Evolutionary conservation across 352 stramenopile species (phyloP), one percentile per base, ranked within the genome.

Genomic region (Phytophthora sansomeana): DNA sequence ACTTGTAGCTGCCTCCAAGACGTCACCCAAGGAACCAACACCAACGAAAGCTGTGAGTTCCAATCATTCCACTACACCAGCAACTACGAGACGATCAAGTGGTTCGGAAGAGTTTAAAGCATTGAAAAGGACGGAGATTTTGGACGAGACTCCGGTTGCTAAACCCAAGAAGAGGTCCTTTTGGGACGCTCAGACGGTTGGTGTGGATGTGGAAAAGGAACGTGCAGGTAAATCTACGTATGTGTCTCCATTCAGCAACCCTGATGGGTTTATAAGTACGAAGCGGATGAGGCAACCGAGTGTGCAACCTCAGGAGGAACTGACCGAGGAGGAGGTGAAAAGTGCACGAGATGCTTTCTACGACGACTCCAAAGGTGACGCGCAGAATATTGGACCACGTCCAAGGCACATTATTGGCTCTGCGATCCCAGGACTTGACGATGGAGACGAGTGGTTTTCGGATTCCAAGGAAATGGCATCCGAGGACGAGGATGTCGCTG

Each of bases 391-490:
- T 30, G 61, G 67, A 19, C 71, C 59, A 48, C 63, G 71, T 42
- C 74, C 82, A 9, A 57, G 67, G 16, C 74, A 85, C 55, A 63
- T 87, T 14, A 75, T 81, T n/a, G 78, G 67, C 14, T 85, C 78
- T 33, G 59, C 72, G 16, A 73, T 75, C 9, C 41, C 42, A 30
- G 59, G 39, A 8, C 26, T 65, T 9, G 66, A 83, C 26, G 77
- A 80, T 42, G 69, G 66, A 44, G 83, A 91, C 44, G 74, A 74
- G 2, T 92, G 82, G 82, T 71, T 91, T 9, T 91, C 82, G 1
- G 86, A 90, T 49, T 78, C 76, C 0, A 81, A 87, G 48, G 79
- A 88, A 36, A 63, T 72, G 6, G 17, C 19, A 4, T 74, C 44
- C 10, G 55, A 60, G 5, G 59, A 51, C 43, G 58, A 77, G 24